A percentile compares a stretch with the other conserved stretches of the same genome.
phyloP scores from a whole-genome alignment of 2,329 filamentous ascomycete genomes.

The Fusarium sulawesiense region DNA sequence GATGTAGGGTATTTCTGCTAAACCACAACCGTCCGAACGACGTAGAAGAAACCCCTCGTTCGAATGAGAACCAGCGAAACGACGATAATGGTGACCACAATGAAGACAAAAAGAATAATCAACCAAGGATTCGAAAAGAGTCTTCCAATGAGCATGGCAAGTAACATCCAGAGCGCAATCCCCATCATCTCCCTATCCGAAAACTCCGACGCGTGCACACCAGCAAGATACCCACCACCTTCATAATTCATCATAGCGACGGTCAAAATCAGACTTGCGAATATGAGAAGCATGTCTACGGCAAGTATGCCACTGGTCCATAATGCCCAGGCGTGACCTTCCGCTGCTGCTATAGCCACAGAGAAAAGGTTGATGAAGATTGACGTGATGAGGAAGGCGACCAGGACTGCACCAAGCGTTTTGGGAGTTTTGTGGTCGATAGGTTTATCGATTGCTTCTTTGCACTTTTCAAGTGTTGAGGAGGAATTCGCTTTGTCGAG shows the following conservation, averaged over 20 bases:
- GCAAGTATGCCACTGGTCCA: neutral
- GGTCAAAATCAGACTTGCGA: constrained; percentile 28
- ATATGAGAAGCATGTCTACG: constrained; percentile 31
- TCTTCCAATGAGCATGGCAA: constrained; percentile 31
- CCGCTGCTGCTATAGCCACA: constrained; percentile 2
- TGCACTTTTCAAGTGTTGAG: constrained; percentile 9
- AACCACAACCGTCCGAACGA: constrained; percentile 3
- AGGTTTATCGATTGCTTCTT: constrained; percentile 14
- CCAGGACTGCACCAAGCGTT: constrained; percentile 17
- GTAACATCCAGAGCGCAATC: constrained; percentile 30
- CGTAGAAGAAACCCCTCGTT: constrained; percentile 31
- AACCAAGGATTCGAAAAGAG: constrained; percentile 21
- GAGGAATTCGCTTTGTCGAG: constrained; percentile 5
- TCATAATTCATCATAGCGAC: constrained; percentile 40
- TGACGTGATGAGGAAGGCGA: constrained; percentile 26
- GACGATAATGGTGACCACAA: constrained; percentile 23
- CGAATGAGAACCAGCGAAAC: constrained; percentile 21
- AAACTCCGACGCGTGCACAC: constrained; percentile 7
- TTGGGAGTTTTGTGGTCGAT: constrained; percentile 22
- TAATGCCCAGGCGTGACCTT: neutral
- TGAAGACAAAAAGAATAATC: neutral
- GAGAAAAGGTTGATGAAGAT: constrained; percentile 32
- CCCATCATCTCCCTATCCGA: constrained; percentile 38
- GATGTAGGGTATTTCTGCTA: neutral
- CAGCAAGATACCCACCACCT: constrained; percentile 27